Base-by-base conservation (phyloP, 768 basidiomycete genomes). In the Tremella fuciformis region DNA sequence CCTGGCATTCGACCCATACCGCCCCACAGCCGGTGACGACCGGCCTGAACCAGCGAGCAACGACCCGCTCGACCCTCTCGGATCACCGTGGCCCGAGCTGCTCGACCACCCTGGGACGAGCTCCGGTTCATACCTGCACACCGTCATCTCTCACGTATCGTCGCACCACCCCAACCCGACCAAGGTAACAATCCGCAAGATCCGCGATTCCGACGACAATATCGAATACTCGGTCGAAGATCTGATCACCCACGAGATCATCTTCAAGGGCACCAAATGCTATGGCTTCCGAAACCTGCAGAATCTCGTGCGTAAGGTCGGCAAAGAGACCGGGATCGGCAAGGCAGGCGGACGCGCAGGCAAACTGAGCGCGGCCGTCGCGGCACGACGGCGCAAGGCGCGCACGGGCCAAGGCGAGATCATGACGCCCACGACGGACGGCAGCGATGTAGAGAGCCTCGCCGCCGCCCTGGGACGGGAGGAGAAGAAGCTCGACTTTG, bases 261-360 rank as follows among this genome's bases (percentile, higher is more conserved):
- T 96, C 24, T 96, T 97, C 81, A 88, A 86, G 65, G 93, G 92
- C 2, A 91, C 92, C 2, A 92, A 88, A 65, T 96, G 93, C 77
- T 99, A 96, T 72, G 96, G 96, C 8, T 98, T 98, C 79, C 83
- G 91, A 53, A 99, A 99, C 76, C 80, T 99, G 51, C 94, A 98
- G 77, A 99, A 97, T 75, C 84, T 99, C 50, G 94, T 99, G 47
- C 82, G 93, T 53, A 91, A 89, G 78, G 86, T 97, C 9, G 90
- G 88, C n/a, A 85, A 84, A 65, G 89, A 91, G 66, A 83, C 84
- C 0, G 90, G 91, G 0, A 83, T 88, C 8, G 84, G 83, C 40
- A 81, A 80, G n/a, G 54, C 50, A 11, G 64, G 64, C 22, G 61
- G 63, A n/a, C 70, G 71, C 15, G 70, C 67, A 0, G 63, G 67